A percentile compares a stretch with the other conserved stretches of the same genome.
Evolutionary conservation across 2,329 filamentous ascomycete species (phyloP).

Genomic region (Daldinia sp.): DNA sequence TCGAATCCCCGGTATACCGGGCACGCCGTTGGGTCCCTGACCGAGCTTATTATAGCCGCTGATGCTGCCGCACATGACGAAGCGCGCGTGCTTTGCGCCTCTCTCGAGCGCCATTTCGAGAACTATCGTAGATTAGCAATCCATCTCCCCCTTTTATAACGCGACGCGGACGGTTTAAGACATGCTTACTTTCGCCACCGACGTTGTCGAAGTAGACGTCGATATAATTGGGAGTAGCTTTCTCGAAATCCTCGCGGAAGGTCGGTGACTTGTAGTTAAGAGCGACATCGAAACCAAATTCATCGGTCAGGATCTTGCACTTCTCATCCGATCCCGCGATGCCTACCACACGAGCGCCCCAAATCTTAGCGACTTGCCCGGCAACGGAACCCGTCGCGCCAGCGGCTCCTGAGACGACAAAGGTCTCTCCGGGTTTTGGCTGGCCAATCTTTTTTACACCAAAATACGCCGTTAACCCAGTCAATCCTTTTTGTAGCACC

Average conservation of each 20-base stretch:
- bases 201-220: slow-evolving; percentile 74
- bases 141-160: neutral
- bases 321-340: slow-evolving; percentile 73
- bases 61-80: slow-evolving; percentile 77
- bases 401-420: slow-evolving; percentile 80
- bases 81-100: slow-evolving; percentile 69
- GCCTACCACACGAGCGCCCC: slow-evolving; percentile 69
- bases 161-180: no score
- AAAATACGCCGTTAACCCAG: slow-evolving; percentile 79
- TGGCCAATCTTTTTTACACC: slow-evolving; percentile 74
- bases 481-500: slow-evolving; percentile 55
- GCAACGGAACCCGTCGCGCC: slow-evolving; percentile 80
- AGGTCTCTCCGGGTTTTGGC: slow-evolving; percentile 73
- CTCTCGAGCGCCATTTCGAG: slow-evolving; percentile 70
- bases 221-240: slow-evolving; percentile 62
- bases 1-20: slow-evolving; percentile 40
- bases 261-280: slow-evolving; percentile 66
- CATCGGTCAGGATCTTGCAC: slow-evolving; percentile 63
- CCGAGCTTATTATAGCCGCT: slow-evolving; percentile 71
- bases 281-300: slow-evolving; percentile 66
- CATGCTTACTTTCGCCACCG: slow-evolving; percentile 64
- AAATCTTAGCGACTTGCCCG: slow-evolving; percentile 80
- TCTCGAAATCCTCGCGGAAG: slow-evolving; percentile 61
- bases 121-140: slow-evolving; percentile 46
- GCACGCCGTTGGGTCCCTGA: slow-evolving; percentile 52